Evolutionary conservation across 495 filamentous ascomycete species (phyloP).

Genomic region (Lasiosphaeria miniovina): DNA sequence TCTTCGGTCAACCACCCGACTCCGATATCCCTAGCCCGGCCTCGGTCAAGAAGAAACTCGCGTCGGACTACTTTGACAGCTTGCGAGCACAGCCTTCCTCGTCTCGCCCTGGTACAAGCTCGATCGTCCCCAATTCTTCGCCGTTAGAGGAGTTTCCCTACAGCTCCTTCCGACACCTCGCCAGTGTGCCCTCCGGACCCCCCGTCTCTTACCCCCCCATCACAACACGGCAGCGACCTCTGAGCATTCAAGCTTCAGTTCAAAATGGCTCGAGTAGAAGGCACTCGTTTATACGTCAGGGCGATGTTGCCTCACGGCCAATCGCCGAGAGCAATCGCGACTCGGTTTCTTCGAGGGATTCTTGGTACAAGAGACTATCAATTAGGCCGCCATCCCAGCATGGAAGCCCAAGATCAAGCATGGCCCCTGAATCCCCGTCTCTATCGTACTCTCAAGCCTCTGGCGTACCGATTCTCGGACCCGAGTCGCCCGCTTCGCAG

Average conservation of each 20-base stretch:
- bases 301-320: slow-evolving; percentile 32
- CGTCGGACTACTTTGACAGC: slow-evolving; percentile 37
- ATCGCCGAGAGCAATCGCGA: slow-evolving; percentile 41
- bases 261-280: slow-evolving; percentile 34
- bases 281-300: slow-evolving; percentile 45
- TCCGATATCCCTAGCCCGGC: slow-evolving; percentile 26
- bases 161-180: slow-evolving; percentile 28
- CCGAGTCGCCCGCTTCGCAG: slow-evolving; percentile 36
- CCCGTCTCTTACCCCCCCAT: slow-evolving; percentile 32
- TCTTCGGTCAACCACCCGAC: slow-evolving; percentile 49
- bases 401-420: slow-evolving; percentile 63
- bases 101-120: slow-evolving; percentile 43
- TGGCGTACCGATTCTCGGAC: slow-evolving; percentile 59
- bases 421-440: slow-evolving; percentile 65
- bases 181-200: slow-evolving; percentile 22
- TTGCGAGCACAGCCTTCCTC: slow-evolving; percentile 31
- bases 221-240: slow-evolving; percentile 22
- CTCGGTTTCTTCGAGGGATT: slow-evolving; percentile 56
- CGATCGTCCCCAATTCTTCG: slow-evolving; percentile 27
- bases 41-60: slow-evolving; percentile 44
- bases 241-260: slow-evolving; percentile 32
- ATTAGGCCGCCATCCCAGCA: slow-evolving; percentile 66
- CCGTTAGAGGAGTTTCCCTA: slow-evolving; percentile 35
- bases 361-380: slow-evolving; percentile 78
- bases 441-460: slow-evolving; percentile 71